A percentile compares a stretch with the other conserved stretches of the same genome.
These are phyloP conservation scores for Raphanus raphanistrum DNA, from an alignment of 345 rosid species.

Conservation along the genomic window DNA sequence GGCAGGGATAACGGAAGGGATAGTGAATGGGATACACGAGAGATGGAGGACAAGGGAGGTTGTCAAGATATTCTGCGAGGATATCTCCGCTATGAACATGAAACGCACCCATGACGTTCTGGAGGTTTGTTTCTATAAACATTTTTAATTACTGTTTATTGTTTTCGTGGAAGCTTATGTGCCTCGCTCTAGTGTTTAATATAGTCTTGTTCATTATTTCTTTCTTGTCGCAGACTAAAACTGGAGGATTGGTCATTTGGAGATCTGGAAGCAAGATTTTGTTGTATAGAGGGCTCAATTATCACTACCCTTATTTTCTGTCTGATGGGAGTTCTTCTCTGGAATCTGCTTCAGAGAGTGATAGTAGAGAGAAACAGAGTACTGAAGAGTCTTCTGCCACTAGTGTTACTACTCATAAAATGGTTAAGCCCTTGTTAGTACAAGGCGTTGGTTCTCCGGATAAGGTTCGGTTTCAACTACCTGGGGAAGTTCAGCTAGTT, in stretches of 20 bases:
- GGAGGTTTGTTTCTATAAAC: slow-evolving; percentile 47
- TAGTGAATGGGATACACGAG: slow-evolving; percentile 95
- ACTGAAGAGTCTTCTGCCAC: slow-evolving; percentile 32
- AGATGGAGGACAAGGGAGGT: slow-evolving; percentile 84
- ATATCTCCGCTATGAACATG: slow-evolving; percentile 79
- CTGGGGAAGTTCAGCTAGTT: slow-evolving; percentile 72
- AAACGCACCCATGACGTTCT: slow-evolving; percentile 92
- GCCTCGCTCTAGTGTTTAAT: neutral
- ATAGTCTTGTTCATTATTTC: neutral
- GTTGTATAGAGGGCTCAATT: slow-evolving; percentile 77
- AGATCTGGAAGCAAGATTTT: slow-evolving; percentile 85
- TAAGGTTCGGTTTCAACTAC: slow-evolving; percentile 77
- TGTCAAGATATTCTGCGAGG: slow-evolving; percentile 82
- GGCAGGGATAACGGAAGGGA: slow-evolving; percentile 93
- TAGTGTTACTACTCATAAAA: slow-evolving; percentile 24
- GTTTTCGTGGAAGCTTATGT: neutral
- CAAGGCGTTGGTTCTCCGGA: slow-evolving; percentile 74
- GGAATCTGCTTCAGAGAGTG: slow-evolving; percentile 42
- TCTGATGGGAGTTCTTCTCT: slow-evolving; percentile 42
- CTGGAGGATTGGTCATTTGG: slow-evolving; percentile 97
- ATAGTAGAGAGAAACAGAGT: slow-evolving; percentile 28
- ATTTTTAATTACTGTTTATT: too few relatives aligned
- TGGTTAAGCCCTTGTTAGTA: slow-evolving; percentile 41
- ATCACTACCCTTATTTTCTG: slow-evolving; percentile 78
- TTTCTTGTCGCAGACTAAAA: slow-evolving; percentile 62